Evolutionary conservation across 345 rosid genomes (phyloP), one percentile per base, ranked within the genome.

Genomic region (Syzygium grande): DNA sequence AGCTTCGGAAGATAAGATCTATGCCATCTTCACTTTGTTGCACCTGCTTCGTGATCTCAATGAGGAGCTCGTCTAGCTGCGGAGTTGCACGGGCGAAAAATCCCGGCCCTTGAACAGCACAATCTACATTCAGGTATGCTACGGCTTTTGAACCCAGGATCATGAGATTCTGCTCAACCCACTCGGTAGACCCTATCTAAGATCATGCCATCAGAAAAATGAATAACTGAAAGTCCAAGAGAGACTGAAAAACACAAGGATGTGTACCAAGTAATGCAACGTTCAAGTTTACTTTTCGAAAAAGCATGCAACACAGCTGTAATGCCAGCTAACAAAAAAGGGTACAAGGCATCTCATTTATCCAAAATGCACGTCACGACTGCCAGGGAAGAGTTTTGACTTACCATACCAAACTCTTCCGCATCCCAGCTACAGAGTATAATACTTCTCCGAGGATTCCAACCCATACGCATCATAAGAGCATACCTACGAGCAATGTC

Each of bases 71-170:
- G 73, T 98, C 99, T 79, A 98, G 93, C 90, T 96, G 98, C 63
- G 99, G 98, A 88, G 98, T 96, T 85, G 98, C 94, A 41, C 97
- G 91, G 19, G 96, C 95, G 79, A 96, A 95, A 89, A 98, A 93
- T 84, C 99, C 99, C 5, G 97, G 92, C 84, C 99, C 99, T 94
- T 98, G 99, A 91, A 96, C 99, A 1, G 99, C 99, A 85, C 99
- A 96, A 91, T 96, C 99, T n/a, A 98, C 98, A 85, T 98, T 98
- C 85, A 98, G 95, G 87, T 98, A 98, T 21, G 99, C 96, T 86
- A 96, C 96, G 52, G 96, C 98, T 93, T 93, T 96, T 80, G 96
- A 95, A 85, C 97, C 94, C 88, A 96, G 90, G 93, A 94, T 98
- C 73, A 94, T 87, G 77, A 96, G 90, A 90, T 98, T 98, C 87